These are phyloP conservation scores for Kluyveromyces wickerhamii DNA, from an alignment of 805 yeast genomes.

Conservation along the genomic window DNA sequence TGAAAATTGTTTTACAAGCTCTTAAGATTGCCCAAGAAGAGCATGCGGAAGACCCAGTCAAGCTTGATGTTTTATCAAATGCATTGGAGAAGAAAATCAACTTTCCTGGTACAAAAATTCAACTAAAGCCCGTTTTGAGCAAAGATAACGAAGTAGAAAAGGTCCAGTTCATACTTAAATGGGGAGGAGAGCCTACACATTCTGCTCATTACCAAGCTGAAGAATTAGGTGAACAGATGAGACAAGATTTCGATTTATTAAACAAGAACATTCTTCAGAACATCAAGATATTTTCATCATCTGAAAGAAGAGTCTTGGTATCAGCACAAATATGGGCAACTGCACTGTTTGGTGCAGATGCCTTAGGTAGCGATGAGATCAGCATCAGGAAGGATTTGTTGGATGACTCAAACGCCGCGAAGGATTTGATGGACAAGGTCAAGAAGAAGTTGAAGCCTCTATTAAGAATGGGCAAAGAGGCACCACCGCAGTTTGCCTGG, in stretches of 20 bases:
- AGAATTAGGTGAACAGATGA: constrained; percentile 91
- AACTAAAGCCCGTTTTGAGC: constrained; percentile 78
- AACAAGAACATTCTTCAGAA: constrained; percentile 80
- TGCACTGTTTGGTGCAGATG: constrained; percentile 65
- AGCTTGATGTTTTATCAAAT: constrained; percentile 63
- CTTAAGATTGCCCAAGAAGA: constrained; percentile 74
- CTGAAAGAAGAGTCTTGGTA: constrained; percentile 90
- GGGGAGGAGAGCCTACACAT: constrained; percentile 99
- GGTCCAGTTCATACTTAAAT: constrained; percentile 89
- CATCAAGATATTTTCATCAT: constrained; percentile 80
- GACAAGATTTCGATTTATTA: constrained; percentile 82
- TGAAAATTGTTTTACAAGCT: constrained; percentile 77
- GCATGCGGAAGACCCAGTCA: constrained; percentile 70
- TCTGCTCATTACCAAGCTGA: constrained; percentile 91
- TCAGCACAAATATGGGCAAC: constrained; percentile 84
- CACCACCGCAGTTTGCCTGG: constrained; percentile 98
- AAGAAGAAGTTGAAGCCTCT: constrained; percentile 93
- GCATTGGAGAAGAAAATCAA: constrained; percentile 84
- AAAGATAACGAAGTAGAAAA: constrained; percentile 73
- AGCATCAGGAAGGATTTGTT: constrained; percentile 81
- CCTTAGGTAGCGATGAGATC: constrained; percentile 68
- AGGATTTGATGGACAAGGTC: constrained; percentile 94
- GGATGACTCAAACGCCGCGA: constrained; percentile 97
- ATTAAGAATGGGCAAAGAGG: constrained; percentile 89
- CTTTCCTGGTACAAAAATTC: constrained; percentile 95